These are phyloP conservation scores for Pouteria campechiana DNA, from an alignment of 179 eudicot genomes.

Conservation along the genomic window DNA sequence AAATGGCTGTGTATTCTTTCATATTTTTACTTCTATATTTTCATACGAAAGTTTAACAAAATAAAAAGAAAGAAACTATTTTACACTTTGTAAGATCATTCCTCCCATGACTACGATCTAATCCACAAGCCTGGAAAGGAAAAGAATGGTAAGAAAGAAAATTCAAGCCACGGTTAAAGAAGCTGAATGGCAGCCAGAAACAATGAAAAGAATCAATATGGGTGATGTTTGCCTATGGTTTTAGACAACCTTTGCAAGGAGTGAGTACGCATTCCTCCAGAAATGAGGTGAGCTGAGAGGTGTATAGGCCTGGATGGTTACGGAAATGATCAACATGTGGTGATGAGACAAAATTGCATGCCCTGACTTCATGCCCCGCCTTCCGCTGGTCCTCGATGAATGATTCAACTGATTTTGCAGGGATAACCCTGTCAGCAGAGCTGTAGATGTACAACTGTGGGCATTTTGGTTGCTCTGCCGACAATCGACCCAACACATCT, in stretches of 20 bases:
- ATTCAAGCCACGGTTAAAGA: too few species aligned
- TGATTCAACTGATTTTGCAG: slow-evolving; percentile 63
- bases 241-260: slow-evolving; percentile 50
- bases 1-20: too few species aligned
- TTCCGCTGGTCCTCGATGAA: slow-evolving; percentile 68
- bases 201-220: too few species aligned
- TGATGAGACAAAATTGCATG: slow-evolving; percentile 81
- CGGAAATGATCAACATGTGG: slow-evolving; percentile 98
- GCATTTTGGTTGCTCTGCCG: slow-evolving; percentile 66
- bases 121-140: too few species aligned
- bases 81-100: too few species aligned
- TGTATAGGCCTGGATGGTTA: slow-evolving; percentile 67
- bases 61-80: too few species aligned
- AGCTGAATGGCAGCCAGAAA: too few species aligned
- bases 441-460: slow-evolving; percentile 93
- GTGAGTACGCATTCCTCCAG: slow-evolving; percentile 74
- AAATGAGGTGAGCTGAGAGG: slow-evolving; percentile 74
- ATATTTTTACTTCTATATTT: too few species aligned
- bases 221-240: too few species aligned
- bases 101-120: too few species aligned
- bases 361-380: slow-evolving; percentile 67
- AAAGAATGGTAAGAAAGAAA: too few species aligned
- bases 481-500: slow-evolving; percentile 52
- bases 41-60: too few species aligned
- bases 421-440: slow-evolving; percentile 88